A percentile compares a stretch with the other conserved stretches of the same genome.
Evolutionary conservation across 2,329 filamentous ascomycete species (phyloP).

Genomic region (Fusarium concolor): DNA sequence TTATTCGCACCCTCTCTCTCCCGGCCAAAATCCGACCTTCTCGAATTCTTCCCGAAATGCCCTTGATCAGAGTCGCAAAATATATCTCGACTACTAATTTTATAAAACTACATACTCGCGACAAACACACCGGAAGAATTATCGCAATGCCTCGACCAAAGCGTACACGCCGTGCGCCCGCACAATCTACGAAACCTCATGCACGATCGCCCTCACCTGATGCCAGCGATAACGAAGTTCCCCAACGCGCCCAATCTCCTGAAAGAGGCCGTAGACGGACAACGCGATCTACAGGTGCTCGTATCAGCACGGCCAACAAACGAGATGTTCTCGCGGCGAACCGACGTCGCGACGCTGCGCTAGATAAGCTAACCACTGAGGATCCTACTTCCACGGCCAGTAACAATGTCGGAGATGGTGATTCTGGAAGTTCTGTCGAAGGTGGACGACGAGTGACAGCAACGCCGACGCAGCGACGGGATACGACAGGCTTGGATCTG

Average conservation of each 20-base stretch:
- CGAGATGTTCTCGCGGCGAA: slow-evolving; percentile 44
- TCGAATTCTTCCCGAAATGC: slow-evolving; percentile 4
- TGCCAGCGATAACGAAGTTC: slow-evolving; percentile 28
- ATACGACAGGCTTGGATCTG: slow-evolving; percentile 62
- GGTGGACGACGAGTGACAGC: slow-evolving; percentile 52
- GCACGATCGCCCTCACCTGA: slow-evolving; percentile 36
- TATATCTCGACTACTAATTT: neutral
- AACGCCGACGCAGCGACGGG: slow-evolving; percentile 52
- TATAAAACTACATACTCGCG: neutral
- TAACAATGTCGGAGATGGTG: slow-evolving; percentile 45
- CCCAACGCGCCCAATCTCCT: slow-evolving; percentile 28
- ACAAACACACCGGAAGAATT: neutral
- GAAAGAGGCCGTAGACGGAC: slow-evolving; percentile 43
- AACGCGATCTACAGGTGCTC: slow-evolving; percentile 41
- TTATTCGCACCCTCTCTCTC: slow-evolving; percentile 12
- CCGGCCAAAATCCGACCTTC: slow-evolving; percentile 4
- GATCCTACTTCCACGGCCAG: slow-evolving; percentile 49
- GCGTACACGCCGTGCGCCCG: slow-evolving; percentile 46
- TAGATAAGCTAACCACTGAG: slow-evolving; percentile 51
- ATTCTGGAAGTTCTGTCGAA: slow-evolving; percentile 52
- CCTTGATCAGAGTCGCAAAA: slow-evolving; percentile 10
- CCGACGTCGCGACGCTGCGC: slow-evolving; percentile 52
- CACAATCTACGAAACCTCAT: slow-evolving; percentile 39
- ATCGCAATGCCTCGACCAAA: slow-evolving; percentile 48
- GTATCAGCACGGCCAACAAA: slow-evolving; percentile 41